phyloP scores from a whole-genome alignment of 2,329 filamentous ascomycete genomes.

The Ceratocystis albifundus region DNA sequence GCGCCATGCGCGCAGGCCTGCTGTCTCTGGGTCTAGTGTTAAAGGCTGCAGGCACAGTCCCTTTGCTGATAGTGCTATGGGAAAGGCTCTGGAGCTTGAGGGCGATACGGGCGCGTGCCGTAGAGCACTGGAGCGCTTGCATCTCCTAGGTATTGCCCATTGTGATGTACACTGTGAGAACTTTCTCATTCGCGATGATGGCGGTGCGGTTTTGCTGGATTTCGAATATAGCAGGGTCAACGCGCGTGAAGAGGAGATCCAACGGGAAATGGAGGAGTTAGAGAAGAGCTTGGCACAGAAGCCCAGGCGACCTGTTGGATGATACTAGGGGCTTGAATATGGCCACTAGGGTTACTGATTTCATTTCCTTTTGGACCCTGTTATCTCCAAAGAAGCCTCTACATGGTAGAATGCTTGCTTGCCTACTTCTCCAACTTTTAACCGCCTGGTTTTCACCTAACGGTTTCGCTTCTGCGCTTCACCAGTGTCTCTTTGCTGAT shows the following conservation, averaged over 20 bases:
- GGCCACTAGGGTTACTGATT: not conserved
- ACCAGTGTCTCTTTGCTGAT: not conserved
- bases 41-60: no score
- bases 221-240: conserved; percentile 15
- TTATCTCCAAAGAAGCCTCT: not conserved
- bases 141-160: conserved; percentile 11
- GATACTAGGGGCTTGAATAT: not conserved
- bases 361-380: not conserved
- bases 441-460: not conserved
- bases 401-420: no score
- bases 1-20: conserved; percentile 7
- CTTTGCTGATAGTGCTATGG: not conserved
- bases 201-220: conserved; percentile 11
- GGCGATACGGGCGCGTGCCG: conserved; percentile 4
- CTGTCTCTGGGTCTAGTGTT: no score
- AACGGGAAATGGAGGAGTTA: conserved; percentile 13
- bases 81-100: not conserved
- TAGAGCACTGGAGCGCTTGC: conserved; percentile 4
- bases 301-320: not conserved
- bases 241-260: not conserved
- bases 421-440: not conserved
- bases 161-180: conserved; percentile 15
- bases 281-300: not conserved
- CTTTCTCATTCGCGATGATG: conserved; percentile 10
- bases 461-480: not conserved